Evolutionary conservation across 1,284 basidiomycete genomes (phyloP).

Genomic region (Pterulicium gracile): DNA sequence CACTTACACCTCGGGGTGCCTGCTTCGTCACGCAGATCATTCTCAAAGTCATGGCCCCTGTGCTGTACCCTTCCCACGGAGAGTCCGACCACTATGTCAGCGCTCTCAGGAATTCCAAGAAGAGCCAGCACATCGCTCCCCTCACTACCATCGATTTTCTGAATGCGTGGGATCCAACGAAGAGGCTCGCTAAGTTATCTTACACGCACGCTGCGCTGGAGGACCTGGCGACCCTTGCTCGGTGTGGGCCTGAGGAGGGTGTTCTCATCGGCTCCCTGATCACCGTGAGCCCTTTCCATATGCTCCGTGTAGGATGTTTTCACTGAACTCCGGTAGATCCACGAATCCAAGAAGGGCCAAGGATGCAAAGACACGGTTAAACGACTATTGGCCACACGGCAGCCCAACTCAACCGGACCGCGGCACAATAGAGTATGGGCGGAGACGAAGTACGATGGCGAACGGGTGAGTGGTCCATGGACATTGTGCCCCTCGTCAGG

Average conservation of each 20-base stretch:
- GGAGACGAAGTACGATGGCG: constrained; percentile 88
- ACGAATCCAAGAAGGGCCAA: too few relatives aligned
- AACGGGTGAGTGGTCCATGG: constrained; percentile 47
- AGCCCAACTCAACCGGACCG: too few relatives aligned
- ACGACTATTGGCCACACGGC: too few relatives aligned
- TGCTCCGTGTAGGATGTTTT: too few relatives aligned
- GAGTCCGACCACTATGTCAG: constrained; percentile 30
- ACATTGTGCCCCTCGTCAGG: not conserved
- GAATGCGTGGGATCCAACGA: constrained; percentile 56
- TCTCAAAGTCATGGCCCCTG: constrained; percentile 69
- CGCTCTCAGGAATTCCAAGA: constrained; percentile 38
- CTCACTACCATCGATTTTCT: constrained; percentile 58
- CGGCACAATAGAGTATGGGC: constrained; percentile 46
- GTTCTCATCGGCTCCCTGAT: too few relatives aligned
- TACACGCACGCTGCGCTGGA: constrained; percentile 45
- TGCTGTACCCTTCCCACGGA: constrained; percentile 56
- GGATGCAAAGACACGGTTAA: too few relatives aligned
- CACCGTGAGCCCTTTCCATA: too few relatives aligned
- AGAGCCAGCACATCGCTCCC: constrained; percentile 40
- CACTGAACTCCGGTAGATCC: too few relatives aligned
- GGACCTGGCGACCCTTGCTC: constrained; percentile 34
- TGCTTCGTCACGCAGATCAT: constrained; percentile 73
- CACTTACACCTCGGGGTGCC: constrained; percentile 47
- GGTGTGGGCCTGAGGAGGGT: too few relatives aligned
- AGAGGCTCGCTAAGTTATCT: constrained; percentile 44